Evolutionary conservation across 768 basidiomycete genomes (phyloP), one percentile per base, ranked within the genome.

Genomic region (Russula foetens): DNA sequence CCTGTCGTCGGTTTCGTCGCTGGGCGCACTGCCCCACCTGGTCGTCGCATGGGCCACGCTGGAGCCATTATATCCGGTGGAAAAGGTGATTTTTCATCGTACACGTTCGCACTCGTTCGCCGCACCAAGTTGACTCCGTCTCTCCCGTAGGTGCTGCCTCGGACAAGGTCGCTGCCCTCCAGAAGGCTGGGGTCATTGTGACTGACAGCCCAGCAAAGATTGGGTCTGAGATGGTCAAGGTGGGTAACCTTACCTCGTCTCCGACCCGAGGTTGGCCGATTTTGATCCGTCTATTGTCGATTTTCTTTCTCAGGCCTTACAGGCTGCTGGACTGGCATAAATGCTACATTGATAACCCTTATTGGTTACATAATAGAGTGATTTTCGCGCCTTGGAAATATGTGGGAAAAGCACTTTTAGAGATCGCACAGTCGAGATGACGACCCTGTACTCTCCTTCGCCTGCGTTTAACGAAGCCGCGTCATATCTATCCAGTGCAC

Each of bases 1-100:
- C 97, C 97, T 51, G 93, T 98, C 38, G 92, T 99, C 58, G 91
- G 89, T 41, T 99, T 99, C 75, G 98, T 99, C 69, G 97, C 97
- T 58, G 97, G 97, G 52, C 87, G 91, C 60, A 98, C 97, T 58
- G 97, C 97, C 45, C 97, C 97, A 55, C 97, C 97, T 41, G 97
- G 97, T 43, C 81, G 97, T 69, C 88, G 97, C 67, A 99, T 98
- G 95, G 93, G 95, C 49, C 94, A 98, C 70, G 94, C 95, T 59
- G 97, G 97, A 66, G 97, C 97, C 63, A 98, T 98, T 73, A 98
- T 98, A 63, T 86, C 91, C 54, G 97, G 97, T 63, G 97, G 97
- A 46, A 99, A 98, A 79, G 97, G 95, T 83, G 55, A 67, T 52
- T 39, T n/a, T 43, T 46, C 26, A 23, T 12, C 26, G 26, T 15